Percentiles rank a stretch among this genome's conserved stretches.
These are phyloP conservation scores for Biscogniauxia mediterranea DNA, from an alignment of 2,329 filamentous ascomycete genomes.

Conservation along the genomic window DNA sequence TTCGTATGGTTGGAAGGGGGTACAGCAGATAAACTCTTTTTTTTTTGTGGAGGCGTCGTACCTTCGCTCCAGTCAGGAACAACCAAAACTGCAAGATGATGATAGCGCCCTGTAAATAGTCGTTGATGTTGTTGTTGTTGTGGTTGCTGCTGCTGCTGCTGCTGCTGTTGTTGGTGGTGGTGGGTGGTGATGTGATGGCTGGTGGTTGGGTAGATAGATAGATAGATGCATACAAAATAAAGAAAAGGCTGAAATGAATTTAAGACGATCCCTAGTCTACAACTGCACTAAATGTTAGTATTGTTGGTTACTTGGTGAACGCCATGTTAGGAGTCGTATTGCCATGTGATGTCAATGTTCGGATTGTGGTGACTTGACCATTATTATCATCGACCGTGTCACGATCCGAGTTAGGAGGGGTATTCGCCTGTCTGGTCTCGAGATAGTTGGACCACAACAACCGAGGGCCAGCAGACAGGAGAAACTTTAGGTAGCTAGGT, in stretches of 20 bases:
- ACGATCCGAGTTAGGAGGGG: neutral
- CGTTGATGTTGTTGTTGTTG: too few species aligned
- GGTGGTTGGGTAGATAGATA: neutral
- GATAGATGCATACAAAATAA: neutral
- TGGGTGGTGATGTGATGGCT: too few species aligned
- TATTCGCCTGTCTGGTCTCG: neutral
- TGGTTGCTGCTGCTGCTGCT: too few species aligned
- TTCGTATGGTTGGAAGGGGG: too few species aligned
- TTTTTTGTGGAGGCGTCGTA: too few species aligned
- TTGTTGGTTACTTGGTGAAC: neutral
- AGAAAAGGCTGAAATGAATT: neutral
- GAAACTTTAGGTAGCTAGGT: too few species aligned
- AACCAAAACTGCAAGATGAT: too few species aligned
- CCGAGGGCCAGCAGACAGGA: neutral
- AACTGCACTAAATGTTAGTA: too few species aligned
- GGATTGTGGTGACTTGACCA: neutral
- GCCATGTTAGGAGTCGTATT: neutral
- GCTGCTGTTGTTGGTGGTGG: too few species aligned
- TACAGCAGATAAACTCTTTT: too few species aligned
- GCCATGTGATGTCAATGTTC: neutral
- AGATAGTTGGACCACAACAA: neutral
- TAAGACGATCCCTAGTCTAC: neutral
- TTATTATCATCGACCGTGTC: slow-evolving; percentile 5
- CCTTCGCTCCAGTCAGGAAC: too few species aligned
- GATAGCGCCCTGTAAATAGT: too few species aligned